A percentile compares a stretch with the other conserved stretches of the same genome.
Evolutionary conservation across 768 basidiomycete genomes (phyloP).

Genomic region (Albatrellus ellisii): DNA sequence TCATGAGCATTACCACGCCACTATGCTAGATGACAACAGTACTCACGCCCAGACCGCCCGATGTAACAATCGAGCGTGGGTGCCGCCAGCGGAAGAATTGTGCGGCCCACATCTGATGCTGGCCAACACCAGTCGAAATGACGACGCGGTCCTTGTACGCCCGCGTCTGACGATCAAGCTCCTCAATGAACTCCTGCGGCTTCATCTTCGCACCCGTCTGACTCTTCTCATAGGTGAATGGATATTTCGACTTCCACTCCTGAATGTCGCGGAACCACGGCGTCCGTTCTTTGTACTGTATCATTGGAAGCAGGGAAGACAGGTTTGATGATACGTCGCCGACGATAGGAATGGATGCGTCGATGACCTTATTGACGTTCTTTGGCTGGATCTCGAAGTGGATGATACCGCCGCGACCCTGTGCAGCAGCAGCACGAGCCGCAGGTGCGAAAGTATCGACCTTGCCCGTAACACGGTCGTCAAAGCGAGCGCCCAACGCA

Average conservation of each 20-base stretch:
- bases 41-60: constrained; percentile 85
- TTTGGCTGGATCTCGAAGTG: constrained; percentile 99
- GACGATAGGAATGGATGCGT: constrained; percentile 86
- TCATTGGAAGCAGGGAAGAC: constrained; percentile 67
- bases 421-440: constrained; percentile 71
- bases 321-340: constrained; percentile 88
- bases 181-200: constrained; percentile 94
- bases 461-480: constrained; percentile 95
- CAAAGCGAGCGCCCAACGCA: constrained; percentile 91
- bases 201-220: constrained; percentile 60
- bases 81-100: constrained; percentile 87
- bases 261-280: constrained; percentile 80
- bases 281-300: constrained; percentile 46
- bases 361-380: constrained; percentile 98
- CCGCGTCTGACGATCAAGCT: constrained; percentile 70
- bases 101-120: constrained; percentile 99
- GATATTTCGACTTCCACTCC: constrained; percentile 76
- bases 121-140: constrained; percentile 90
- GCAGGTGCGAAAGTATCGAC: constrained; percentile 84
- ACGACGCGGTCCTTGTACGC: constrained; percentile 79
- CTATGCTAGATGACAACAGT: constrained; percentile 3
- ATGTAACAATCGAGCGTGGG: constrained; percentile 82
- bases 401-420: constrained; percentile 91
- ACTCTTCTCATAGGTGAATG: constrained; percentile 76
- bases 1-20: not conserved